Evolutionary conservation across 495 filamentous ascomycete genomes (phyloP).

Genomic region (Trichoderma orchidacearum): DNA sequence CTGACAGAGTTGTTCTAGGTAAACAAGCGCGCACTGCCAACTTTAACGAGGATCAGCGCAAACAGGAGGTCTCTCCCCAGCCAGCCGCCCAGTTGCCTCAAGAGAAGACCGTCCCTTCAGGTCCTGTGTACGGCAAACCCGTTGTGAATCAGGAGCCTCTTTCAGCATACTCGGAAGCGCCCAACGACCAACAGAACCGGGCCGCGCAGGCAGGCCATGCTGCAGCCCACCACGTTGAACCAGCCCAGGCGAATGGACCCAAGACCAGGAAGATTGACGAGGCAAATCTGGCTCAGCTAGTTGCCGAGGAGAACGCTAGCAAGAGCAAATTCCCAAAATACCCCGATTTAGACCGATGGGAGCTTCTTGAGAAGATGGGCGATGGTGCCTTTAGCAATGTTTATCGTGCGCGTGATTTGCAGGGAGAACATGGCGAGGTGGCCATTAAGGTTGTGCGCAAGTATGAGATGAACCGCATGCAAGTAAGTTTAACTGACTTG

Average conservation of each 20-base stretch:
- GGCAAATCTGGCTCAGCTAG: slow-evolving; percentile 62
- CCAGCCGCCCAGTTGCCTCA: slow-evolving; percentile 9
- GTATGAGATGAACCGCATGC: slow-evolving; percentile 94
- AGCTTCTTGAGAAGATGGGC: slow-evolving; percentile 92
- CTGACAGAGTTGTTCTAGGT: slow-evolving; percentile 18
- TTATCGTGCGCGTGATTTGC: slow-evolving; percentile 69
- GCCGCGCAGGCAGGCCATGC: slow-evolving; percentile 49
- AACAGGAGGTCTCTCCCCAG: slow-evolving; percentile 37
- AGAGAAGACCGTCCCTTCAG: slow-evolving; percentile 7
- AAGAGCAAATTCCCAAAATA: slow-evolving; percentile 81
- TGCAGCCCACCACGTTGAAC: slow-evolving; percentile 37
- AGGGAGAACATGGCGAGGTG: slow-evolving; percentile 59
- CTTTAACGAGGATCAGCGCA: slow-evolving; percentile 42
- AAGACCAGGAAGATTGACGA: slow-evolving; percentile 45
- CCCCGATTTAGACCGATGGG: slow-evolving; percentile 83
- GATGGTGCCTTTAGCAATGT: slow-evolving; percentile 99
- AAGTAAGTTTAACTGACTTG: slow-evolving; percentile 53
- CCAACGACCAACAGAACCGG: slow-evolving; percentile 45
- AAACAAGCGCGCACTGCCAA: slow-evolving; percentile 65
- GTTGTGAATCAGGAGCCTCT: slow-evolving; percentile 7
- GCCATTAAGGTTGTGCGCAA: slow-evolving; percentile 98
- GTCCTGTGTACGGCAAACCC: not conserved
- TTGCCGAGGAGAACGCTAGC: slow-evolving; percentile 71
- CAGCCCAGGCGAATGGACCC: slow-evolving; percentile 15
- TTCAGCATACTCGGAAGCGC: slow-evolving; percentile 43